Base-by-base conservation (phyloP, 495 filamentous ascomycete species). In the Recurvomyces mirabilis region DNA sequence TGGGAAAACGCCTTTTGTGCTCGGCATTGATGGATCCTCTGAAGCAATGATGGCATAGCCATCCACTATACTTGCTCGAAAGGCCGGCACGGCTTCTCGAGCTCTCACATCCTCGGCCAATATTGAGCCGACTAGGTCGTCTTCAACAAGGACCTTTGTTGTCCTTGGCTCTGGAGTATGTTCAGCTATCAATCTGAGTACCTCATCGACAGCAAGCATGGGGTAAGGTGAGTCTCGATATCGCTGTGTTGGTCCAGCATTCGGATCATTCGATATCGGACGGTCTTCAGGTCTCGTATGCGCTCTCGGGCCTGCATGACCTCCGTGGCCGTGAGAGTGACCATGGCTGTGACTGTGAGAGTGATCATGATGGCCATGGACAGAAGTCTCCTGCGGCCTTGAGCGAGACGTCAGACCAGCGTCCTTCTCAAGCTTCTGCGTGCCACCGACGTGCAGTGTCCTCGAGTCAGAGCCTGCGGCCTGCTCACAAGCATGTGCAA, bases 31-130 rank as follows among this genome's bases (percentile, higher is more conserved):
- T 0, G 71, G 75, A 28, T 74, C 66, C 6, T 69, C 55, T 9
- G 73, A 63, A 6, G 75, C 77, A 26, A 78, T 66, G 14, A 95
- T 72, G 2, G 93, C 93, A 57, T 99, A 99, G 10, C 91, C 91
- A 58, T 99, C 91, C 2, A 99, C 93, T 45, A 94, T 99, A 56
- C 87, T 94, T 30, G 91, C 91, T 39, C 84, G 74, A 64, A 85
- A 99, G 5, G 93, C 91, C 4, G 91, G 91, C 0, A 96, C 93
- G 12, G 78, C 68, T 56, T 94, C 88, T 18, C 66, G 58, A 3
- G 91, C 84, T 34, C 68, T 73, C 28, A 96, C 78, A 56, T 93
- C 84, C 58, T 83, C 75, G 4, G 88, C 91, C 9, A 96, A 66
- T 4, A 95, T 77, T 35, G 73, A 70, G 9, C 87, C 87, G 6